phyloP scores from a whole-genome alignment of 805 yeast species.

The Saturnispora quitensis region DNA sequence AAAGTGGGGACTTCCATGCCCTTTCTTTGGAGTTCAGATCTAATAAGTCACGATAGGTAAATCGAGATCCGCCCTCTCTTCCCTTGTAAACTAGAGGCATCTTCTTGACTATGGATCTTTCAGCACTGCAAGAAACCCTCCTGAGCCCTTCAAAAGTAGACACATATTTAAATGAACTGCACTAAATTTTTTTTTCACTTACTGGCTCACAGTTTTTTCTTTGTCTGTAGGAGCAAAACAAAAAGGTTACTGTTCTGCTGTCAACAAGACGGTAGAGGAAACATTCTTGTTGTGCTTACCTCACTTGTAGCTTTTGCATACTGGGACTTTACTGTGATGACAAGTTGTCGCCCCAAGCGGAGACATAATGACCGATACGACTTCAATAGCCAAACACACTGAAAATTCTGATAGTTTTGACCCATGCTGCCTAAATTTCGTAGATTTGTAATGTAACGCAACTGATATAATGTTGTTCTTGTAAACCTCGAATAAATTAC shows the following conservation, averaged over 20 bases:
- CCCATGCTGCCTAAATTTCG: neutral
- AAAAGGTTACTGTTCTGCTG: neutral
- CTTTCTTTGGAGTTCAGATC: constrained; percentile 37
- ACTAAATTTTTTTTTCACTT: neutral
- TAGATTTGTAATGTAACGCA: neutral
- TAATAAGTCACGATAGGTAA: constrained; percentile 39
- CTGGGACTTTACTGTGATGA: constrained; percentile 36
- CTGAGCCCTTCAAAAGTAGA: neutral
- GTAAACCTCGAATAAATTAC: neutral
- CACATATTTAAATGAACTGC: neutral
- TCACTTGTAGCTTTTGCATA: neutral
- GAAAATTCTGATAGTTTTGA: constrained; percentile 47
- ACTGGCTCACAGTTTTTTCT: neutral
- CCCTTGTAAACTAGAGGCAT: neutral
- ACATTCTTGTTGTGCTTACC: neutral
- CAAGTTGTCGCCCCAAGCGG: constrained; percentile 74
- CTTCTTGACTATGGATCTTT: neutral
- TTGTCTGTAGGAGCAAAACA: neutral
- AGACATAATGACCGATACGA: constrained; percentile 60
- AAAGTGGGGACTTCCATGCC: constrained; percentile 56
- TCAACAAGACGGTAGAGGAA: neutral
- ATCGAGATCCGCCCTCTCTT: constrained; percentile 29
- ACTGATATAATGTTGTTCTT: neutral
- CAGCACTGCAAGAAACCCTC: neutral
- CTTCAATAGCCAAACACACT: constrained; percentile 45